These are phyloP conservation scores for Phylloporus arenicola DNA, from an alignment of 768 basidiomycete species.

Conservation along the genomic window DNA sequence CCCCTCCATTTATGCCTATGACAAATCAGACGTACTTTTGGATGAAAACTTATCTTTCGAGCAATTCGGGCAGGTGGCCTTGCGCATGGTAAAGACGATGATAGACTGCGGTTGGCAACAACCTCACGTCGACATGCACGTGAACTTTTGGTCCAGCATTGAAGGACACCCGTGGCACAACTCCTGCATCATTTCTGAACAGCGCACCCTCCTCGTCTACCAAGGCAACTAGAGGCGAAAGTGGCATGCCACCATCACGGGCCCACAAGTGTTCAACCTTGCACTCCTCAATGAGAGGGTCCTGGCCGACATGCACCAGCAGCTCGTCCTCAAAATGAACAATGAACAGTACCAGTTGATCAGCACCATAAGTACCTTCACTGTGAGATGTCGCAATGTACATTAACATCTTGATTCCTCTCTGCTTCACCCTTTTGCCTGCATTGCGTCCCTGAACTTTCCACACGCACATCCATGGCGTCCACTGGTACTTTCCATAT, in stretches of 20 bases:
- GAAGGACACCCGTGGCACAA: constrained; percentile 3
- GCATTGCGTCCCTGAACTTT: background rate
- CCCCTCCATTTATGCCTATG: background rate
- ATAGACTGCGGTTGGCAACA: constrained; percentile 2
- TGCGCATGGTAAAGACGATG: constrained; percentile 8
- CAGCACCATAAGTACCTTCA: too few species aligned
- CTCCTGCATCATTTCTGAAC: constrained; percentile 3
- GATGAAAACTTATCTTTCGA: constrained; percentile 7
- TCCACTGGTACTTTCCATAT: background rate
- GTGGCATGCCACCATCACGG: background rate
- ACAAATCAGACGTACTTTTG: background rate
- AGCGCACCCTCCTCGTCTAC: constrained; percentile 10
- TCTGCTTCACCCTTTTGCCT: too few species aligned
- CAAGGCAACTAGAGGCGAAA: constrained; percentile 12
- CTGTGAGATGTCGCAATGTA: too few species aligned
- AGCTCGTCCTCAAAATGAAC: background rate
- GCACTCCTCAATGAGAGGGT: background rate
- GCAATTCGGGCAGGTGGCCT: constrained; percentile 7
- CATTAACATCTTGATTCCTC: too few species aligned
- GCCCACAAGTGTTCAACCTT: background rate
- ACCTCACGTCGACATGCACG: background rate
- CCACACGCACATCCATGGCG: background rate
- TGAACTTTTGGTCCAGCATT: constrained; percentile 5
- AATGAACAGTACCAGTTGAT: background rate
- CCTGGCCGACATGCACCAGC: background rate